Base-by-base conservation (phyloP, 352 stramenopile species). In the Pythium dissotocum region DNA sequence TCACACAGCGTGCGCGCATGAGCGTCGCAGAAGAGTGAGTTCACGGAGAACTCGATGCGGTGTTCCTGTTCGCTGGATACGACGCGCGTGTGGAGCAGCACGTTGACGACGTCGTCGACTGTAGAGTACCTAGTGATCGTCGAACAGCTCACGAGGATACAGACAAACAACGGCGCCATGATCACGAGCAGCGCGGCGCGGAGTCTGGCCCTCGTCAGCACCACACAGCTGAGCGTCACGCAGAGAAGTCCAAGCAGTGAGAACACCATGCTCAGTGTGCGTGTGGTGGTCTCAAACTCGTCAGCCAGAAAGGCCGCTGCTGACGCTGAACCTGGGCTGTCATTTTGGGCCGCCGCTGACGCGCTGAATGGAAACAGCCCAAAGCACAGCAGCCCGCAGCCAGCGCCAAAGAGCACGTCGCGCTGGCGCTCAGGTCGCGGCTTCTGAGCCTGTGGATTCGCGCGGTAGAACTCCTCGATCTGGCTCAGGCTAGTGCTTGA, bases 321-420 rank as follows among this genome's bases (percentile, higher is more conserved):
- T 16, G n/a, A 10, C 40, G 21, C n/a, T 12, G 21, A n/a, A 12
- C 24, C 38, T 13, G 9, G 10, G 16, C 26, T 21, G 10, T 55
- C 44, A 12, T 24, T 18, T 1, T 6, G 2, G 26, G 24, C 67
- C 16, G 18, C 28, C n/a, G 57, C 56, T 5, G 63, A 53, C 26
- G 64, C 63, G 52, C 70, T 61, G 60, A 72, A 77, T 40, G 71
- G 71, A 42, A 77, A 75, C 24, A 75, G 59, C 0, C 72, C 72
- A 30, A 76, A 64, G 64, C 72, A 71, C 21, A 76, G 64, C 44
- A 78, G 61, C 0, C 69, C 72, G 21, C 72, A 73, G 40, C 72
- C 69, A 18, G 64, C 54, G n/a, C 61, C 64, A 48, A 73, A 78
- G 44, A 78, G 69, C 63, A 76, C 72, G 38, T 76, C 69, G 30